These are phyloP conservation scores for Aquilaria malaccensis DNA, from an alignment of 345 rosid species.

Conservation along the genomic window DNA sequence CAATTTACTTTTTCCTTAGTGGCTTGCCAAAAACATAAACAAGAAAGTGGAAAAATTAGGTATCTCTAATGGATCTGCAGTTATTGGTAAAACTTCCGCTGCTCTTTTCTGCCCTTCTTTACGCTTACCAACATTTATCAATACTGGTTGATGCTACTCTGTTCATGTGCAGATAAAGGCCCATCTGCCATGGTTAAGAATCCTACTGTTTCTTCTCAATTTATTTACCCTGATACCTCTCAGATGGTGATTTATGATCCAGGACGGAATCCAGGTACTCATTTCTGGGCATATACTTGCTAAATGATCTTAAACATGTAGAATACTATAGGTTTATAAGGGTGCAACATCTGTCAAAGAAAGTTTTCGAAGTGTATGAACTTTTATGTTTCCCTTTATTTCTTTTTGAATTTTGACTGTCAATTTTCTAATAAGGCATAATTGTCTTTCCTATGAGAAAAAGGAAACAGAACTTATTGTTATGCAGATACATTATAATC, in stretches of 20 bases:
- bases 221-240: conserved; percentile 61
- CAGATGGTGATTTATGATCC: conserved; percentile 69
- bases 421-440: no score
- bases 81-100: conserved; percentile 30
- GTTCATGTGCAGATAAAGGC: conserved; percentile 26
- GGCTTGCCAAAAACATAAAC: conserved; percentile 60
- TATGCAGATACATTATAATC: no score
- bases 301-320: not conserved
- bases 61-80: conserved; percentile 37
- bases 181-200: conserved; percentile 28
- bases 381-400: no score
- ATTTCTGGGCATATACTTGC: not conserved
- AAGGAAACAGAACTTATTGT: no score
- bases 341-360: no score
- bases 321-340: no score
- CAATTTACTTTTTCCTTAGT: conserved; percentile 30
- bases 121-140: conserved; percentile 5
- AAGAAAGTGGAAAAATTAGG: conserved; percentile 65
- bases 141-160: conserved; percentile 9
- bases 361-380: no score
- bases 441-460: no score
- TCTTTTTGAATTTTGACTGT: no score
- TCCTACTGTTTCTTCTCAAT: conserved; percentile 37
- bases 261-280: conserved; percentile 61
- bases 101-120: conserved; percentile 3